These are phyloP conservation scores for Saraca asoca DNA, from an alignment of 331 rosid genomes.

Conservation along the genomic window DNA sequence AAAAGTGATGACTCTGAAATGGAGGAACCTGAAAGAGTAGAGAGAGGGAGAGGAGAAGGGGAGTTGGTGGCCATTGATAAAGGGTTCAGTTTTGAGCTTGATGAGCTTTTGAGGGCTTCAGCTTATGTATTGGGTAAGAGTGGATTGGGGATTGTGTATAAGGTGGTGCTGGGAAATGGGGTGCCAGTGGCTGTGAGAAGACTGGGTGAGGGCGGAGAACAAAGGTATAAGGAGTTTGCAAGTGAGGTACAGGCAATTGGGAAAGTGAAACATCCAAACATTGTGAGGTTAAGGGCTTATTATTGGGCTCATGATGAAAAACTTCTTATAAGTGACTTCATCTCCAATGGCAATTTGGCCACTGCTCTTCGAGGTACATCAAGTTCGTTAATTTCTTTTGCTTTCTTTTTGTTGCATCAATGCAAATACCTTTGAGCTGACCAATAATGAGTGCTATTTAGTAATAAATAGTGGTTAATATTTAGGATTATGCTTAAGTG, in stretches of 20 bases:
- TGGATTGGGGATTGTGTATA: conserved; percentile 93
- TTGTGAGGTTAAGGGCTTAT: conserved; percentile 80
- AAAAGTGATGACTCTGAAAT: conserved; percentile 70
- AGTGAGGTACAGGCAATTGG: conserved; percentile 92
- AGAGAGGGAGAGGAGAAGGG: conserved; percentile 55
- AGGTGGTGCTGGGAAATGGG: conserved; percentile 94
- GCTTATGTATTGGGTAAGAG: conserved; percentile 98
- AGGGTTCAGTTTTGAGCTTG: conserved; percentile 87
- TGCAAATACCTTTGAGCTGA: not conserved
- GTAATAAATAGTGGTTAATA: too few relatives aligned
- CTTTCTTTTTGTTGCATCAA: not conserved
- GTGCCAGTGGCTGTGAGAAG: conserved; percentile 96
- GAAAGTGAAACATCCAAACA: conserved; percentile 84
- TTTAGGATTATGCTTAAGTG: too few relatives aligned
- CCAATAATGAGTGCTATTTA: too few relatives aligned
- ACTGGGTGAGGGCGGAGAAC: conserved; percentile 94
- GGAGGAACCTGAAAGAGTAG: conserved; percentile 59
- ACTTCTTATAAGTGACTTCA: conserved; percentile 89
- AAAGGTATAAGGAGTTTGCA: conserved; percentile 87
- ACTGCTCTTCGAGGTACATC: conserved; percentile 71
- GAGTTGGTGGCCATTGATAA: conserved; percentile 92
- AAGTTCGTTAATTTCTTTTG: not conserved
- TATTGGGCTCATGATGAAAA: conserved; percentile 98
- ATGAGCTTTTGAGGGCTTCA: conserved; percentile 88
- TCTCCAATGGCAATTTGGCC: conserved; percentile 84